Evolutionary conservation across 31 red algal genomes (phyloP).

Genomic region (Bonnemaisonia californica): DNA sequence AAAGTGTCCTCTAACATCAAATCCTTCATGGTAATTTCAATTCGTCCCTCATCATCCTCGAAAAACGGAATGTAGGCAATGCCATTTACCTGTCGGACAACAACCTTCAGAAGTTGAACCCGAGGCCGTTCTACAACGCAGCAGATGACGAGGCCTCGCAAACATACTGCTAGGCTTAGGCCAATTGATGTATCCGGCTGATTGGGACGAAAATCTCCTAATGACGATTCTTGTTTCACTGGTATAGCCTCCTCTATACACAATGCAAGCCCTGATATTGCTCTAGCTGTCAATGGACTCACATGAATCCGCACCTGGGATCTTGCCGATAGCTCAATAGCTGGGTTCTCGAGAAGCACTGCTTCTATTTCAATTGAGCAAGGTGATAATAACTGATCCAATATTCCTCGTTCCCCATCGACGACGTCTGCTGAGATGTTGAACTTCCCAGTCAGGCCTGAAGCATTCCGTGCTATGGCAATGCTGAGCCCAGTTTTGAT

Average conservation of each 20-base stretch:
- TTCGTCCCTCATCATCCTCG: slow-evolving; percentile 12
- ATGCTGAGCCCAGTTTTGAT: neutral
- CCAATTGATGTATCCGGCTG: neutral
- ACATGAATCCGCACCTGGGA: neutral
- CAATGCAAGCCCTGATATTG: neutral
- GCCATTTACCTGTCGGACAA: slow-evolving; percentile 32
- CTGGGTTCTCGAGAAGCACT: neutral
- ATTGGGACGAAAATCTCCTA: neutral
- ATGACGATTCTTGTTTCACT: neutral
- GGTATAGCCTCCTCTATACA: neutral
- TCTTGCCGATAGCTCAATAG: neutral
- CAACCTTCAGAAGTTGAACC: slow-evolving; percentile 46
- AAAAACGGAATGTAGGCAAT: neutral
- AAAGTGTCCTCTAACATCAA: slow-evolving; percentile 61
- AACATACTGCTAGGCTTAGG: slow-evolving; percentile 5
- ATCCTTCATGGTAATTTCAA: slow-evolving; percentile 42
- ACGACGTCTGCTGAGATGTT: slow-evolving; percentile 18
- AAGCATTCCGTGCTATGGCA: slow-evolving; percentile 2
- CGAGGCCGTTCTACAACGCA: slow-evolving; percentile 52
- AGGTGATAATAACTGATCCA: slow-evolving; percentile 15
- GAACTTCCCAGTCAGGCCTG: neutral
- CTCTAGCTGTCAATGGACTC: slow-evolving; percentile 21
- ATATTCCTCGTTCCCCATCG: slow-evolving; percentile 5
- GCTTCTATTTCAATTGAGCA: slow-evolving; percentile 9
- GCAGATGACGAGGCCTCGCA: slow-evolving; percentile 50